These are phyloP conservation scores for Posidonia oceanica DNA, from an alignment of 116 monocot genomes.

Conservation along the genomic window DNA sequence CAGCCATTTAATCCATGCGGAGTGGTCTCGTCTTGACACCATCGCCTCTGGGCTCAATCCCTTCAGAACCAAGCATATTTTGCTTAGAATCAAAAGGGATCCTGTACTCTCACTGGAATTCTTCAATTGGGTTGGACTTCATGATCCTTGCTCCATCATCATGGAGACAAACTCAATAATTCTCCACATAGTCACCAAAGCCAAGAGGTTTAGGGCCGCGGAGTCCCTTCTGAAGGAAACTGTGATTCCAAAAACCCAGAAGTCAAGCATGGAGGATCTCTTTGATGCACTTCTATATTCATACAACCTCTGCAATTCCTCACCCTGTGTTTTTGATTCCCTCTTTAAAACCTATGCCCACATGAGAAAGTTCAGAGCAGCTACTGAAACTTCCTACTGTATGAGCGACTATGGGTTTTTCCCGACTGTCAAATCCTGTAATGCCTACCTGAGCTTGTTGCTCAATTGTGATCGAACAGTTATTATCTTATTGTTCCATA, in stretches of 20 bases:
- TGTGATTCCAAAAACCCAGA: slow-evolving; percentile 17
- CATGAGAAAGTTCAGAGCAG: slow-evolving; percentile 49
- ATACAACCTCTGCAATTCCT: slow-evolving; percentile 52
- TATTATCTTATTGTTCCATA: slow-evolving; percentile 41
- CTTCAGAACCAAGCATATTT: slow-evolving; percentile 40
- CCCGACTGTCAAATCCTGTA: slow-evolving; percentile 69
- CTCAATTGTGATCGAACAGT: slow-evolving; percentile 28
- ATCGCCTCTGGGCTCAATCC: slow-evolving; percentile 38
- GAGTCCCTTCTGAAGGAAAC: slow-evolving; percentile 32
- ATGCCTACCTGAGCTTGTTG: slow-evolving; percentile 58
- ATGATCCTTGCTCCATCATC: slow-evolving; percentile 18
- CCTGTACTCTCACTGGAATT: slow-evolving; percentile 62
- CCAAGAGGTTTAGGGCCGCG: slow-evolving; percentile 28
- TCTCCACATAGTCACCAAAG: slow-evolving; percentile 53
- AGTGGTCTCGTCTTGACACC: slow-evolving; percentile 34
- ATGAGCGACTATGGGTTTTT: slow-evolving; percentile 78
- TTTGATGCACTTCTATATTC: slow-evolving; percentile 51
- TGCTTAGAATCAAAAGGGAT: slow-evolving; percentile 35
- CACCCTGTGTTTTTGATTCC: slow-evolving; percentile 53
- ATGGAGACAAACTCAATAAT: slow-evolving; percentile 34
- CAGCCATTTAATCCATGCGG: slow-evolving; percentile 49
- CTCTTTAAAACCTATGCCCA: slow-evolving; percentile 61
- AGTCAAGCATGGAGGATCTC: slow-evolving; percentile 13
- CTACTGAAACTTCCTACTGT: slow-evolving; percentile 38
- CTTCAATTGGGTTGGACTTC: slow-evolving; percentile 29